These are phyloP conservation scores for Venturiaceae sp. DNA, from an alignment of 2,329 filamentous ascomycete species.

Conservation along the genomic window DNA sequence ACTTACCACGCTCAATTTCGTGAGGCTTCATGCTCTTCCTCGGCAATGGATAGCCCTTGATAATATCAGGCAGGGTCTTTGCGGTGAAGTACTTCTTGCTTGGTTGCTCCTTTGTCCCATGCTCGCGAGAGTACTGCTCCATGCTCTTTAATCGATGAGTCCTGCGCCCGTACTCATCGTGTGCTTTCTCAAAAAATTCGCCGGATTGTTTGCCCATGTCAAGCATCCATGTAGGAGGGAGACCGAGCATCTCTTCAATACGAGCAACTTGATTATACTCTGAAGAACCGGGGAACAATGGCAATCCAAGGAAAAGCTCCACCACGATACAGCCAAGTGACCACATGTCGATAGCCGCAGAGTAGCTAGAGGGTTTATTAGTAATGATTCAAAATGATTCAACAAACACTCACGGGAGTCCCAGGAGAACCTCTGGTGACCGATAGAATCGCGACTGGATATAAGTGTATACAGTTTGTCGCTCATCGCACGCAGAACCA, in stretches of 20 bases:
- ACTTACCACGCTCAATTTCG: constrained; percentile 87
- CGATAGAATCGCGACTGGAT: constrained; percentile 98
- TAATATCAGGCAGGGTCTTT: constrained; percentile 89
- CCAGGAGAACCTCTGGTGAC: constrained; percentile 91
- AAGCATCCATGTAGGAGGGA: constrained; percentile 97
- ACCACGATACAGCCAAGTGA: constrained; percentile 97
- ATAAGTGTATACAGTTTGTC: constrained; percentile 97
- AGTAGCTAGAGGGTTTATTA: constrained; percentile 49
- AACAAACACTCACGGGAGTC: constrained; percentile 52
- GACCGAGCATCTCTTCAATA: constrained; percentile 95
- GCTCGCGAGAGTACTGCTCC: constrained; percentile 95
- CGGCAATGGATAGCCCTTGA: constrained; percentile 96
- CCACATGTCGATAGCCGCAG: constrained; percentile 99
- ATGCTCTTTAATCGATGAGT: constrained; percentile 91
- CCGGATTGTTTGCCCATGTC: constrained; percentile 97
- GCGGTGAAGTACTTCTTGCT: constrained; percentile 99
- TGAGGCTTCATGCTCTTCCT: constrained; percentile 98
- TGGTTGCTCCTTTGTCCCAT: constrained; percentile 93
- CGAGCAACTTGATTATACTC: constrained; percentile 98
- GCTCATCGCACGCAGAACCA: constrained; percentile 93
- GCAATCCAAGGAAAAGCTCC: constrained; percentile 88
- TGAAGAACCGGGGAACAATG: constrained; percentile 91
- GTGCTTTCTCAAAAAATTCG: constrained; percentile 90
- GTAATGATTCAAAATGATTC: not conserved
- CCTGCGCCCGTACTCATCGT: constrained; percentile 85